Percentiles rank a stretch among this genome's conserved stretches.
These are phyloP conservation scores for Lepidium didymum DNA, from an alignment of 345 rosid species.

Conservation along the genomic window DNA sequence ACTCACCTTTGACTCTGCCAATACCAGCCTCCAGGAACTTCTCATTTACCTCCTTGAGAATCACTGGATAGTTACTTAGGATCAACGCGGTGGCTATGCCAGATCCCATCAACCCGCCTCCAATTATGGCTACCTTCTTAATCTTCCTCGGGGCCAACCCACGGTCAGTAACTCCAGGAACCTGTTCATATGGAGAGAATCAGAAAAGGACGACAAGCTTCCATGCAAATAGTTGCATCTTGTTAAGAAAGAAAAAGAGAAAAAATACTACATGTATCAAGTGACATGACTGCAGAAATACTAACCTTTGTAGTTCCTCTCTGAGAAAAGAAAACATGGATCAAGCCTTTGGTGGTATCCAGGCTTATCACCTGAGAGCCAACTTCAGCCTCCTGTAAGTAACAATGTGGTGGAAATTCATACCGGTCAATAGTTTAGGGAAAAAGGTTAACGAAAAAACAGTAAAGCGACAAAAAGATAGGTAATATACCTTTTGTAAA, in stretches of 20 bases:
- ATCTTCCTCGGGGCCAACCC: slow-evolving; percentile 68
- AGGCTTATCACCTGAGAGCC: slow-evolving; percentile 48
- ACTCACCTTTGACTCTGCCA: slow-evolving; percentile 71
- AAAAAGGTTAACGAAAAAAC: background rate
- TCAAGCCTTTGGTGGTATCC: slow-evolving; percentile 76
- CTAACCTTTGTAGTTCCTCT: slow-evolving; percentile 85
- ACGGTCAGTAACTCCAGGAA: slow-evolving; percentile 82
- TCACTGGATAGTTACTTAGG: slow-evolving; percentile 72
- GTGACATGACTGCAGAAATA: background rate
- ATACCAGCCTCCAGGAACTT: slow-evolving; percentile 85
- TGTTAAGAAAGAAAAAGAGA: too few species aligned
- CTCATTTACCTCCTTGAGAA: slow-evolving; percentile 85
- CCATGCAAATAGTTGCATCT: background rate
- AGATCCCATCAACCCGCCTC: slow-evolving; percentile 98
- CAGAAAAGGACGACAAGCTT: background rate
- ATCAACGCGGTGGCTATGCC: slow-evolving; percentile 93
- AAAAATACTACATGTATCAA: slow-evolving; percentile 3
- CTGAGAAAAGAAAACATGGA: slow-evolving; percentile 83
- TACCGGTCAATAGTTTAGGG: background rate
- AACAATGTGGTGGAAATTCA: slow-evolving; percentile 3
- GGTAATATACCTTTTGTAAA: slow-evolving; percentile 56
- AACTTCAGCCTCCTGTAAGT: slow-evolving; percentile 66
- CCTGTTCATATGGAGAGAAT: slow-evolving; percentile 32
- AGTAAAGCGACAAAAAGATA: background rate
- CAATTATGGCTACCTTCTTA: slow-evolving; percentile 79